These are phyloP conservation scores for Nitzschia sp. DNA, from an alignment of 108 stramenopile genomes.

Conservation along the genomic window DNA sequence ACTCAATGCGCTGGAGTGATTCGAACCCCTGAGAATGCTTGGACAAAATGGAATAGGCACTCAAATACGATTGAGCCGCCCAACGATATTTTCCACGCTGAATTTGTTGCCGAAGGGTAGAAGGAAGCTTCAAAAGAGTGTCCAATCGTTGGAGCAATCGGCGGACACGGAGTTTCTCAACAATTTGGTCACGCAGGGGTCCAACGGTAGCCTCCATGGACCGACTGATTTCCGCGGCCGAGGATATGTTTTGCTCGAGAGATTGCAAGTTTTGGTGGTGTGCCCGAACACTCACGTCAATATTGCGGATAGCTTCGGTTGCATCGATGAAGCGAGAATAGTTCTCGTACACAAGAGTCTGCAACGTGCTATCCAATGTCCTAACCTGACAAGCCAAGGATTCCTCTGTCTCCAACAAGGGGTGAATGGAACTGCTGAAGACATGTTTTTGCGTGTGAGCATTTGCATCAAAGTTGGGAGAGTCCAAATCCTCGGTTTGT, in stretches of 20 bases:
- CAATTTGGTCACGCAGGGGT: constrained; percentile 66
- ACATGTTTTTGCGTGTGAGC: constrained; percentile 64
- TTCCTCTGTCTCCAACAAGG: constrained; percentile 73
- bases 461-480: constrained; percentile 60
- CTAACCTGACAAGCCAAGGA: constrained; percentile 71
- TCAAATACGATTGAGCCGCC: constrained; percentile 61
- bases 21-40: constrained; percentile 82
- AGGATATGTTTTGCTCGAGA: constrained; percentile 47
- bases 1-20: constrained; percentile 74
- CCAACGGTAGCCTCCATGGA: constrained; percentile 56
- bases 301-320: constrained; percentile 92
- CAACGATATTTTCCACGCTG: constrained; percentile 49
- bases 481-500: constrained; percentile 61
- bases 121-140: constrained; percentile 68
- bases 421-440: constrained; percentile 44
- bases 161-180: constrained; percentile 77
- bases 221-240: constrained; percentile 33
- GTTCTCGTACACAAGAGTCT: constrained; percentile 99
- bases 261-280: constrained; percentile 49
- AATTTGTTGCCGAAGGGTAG: constrained; percentile 62
- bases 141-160: constrained; percentile 77
- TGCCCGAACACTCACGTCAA: constrained; percentile 66
- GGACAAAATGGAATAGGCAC: constrained; percentile 64
- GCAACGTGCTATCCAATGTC: constrained; percentile 93
- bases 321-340: constrained; percentile 98